Base-by-base conservation (phyloP, 768 basidiomycete species). In the Xerocomellus chrysenteron region DNA sequence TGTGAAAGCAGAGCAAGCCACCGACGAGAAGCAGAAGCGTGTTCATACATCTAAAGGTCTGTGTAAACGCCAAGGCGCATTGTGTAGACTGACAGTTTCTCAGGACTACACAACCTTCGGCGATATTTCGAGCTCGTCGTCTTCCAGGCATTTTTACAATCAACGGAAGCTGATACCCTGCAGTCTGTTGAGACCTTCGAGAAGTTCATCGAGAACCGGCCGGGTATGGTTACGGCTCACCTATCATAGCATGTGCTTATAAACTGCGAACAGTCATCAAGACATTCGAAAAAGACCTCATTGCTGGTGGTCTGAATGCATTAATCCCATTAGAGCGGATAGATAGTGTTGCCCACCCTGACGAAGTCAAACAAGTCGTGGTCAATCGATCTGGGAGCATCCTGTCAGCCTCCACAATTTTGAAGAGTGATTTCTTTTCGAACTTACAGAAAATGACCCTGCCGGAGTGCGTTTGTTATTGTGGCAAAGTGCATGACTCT, bases 371-470 rank as follows among this genome's bases (percentile, higher is more conserved):
- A 9, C 82, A 87, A 58, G 82, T 96, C 4, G 95, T 99, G 33
- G 79, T 84, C 37, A 90, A 88, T 62, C 85, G 97, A 40, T 81
- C 83, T 10, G 97, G 97, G 10, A 83, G 80, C 58, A 90, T 98
- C 55, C 75, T 98, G 0, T 96, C 92, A 13, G 90, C 93, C 2
- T 91, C 86, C 5, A 93, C 94, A 1, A 97, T 98, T 63, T 77
- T 98, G 66, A 99, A 99, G 76, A 92, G 90, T 65, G 93, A 95
- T 68, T 93, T 94, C 78, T 95, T 95, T 80, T 85, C 85, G 7
- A 92, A 92, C 67, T 68, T 98, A 33, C 97, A 98, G 74, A 98
- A 98, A 76, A 93, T 97, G 86, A 91, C 92, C 4, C 77, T 99
- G 3, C 91, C 94, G 0, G 97, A 98, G 90, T 95, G 58, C 58